A percentile compares a stretch with the other conserved stretches of the same genome.
These are phyloP conservation scores for Populus tomentosa DNA, from an alignment of 441 rosid species.

Conservation along the genomic window DNA sequence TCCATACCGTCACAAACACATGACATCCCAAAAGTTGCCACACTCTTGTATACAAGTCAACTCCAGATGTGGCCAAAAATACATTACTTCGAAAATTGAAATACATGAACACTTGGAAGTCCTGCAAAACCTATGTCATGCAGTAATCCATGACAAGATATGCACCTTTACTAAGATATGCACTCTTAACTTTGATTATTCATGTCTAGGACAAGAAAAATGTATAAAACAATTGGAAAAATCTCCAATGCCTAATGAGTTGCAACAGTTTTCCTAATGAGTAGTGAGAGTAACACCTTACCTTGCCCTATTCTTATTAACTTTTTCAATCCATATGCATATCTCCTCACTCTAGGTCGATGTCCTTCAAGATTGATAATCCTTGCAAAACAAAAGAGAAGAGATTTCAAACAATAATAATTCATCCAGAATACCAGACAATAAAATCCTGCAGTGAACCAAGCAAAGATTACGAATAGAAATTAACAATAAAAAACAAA, in stretches of 20 bases:
- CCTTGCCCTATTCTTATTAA: slow-evolving; percentile 92
- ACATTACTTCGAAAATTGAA: background rate
- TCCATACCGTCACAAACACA: background rate
- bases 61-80: background rate
- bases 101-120: background rate
- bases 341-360: slow-evolving; percentile 88
- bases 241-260: background rate
- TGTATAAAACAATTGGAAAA: background rate
- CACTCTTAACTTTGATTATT: background rate
- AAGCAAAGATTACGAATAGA: background rate
- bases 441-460: slow-evolving; percentile 7
- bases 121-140: background rate
- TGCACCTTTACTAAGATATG: background rate
- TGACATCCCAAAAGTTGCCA: background rate
- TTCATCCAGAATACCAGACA: background rate
- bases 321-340: slow-evolving; percentile 78
- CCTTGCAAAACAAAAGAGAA: slow-evolving; percentile 42
- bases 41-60: background rate
- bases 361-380: slow-evolving; percentile 84
- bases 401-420: slow-evolving; percentile 2
- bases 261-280: background rate
- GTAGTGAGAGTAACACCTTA: slow-evolving; percentile 27
- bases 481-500: slow-evolving; percentile 4
- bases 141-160: background rate
- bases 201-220: background rate